Evolutionary conservation across 192 early-diverging fungal genomes (phyloP).

Genomic region (Mortierella claussenii): DNA sequence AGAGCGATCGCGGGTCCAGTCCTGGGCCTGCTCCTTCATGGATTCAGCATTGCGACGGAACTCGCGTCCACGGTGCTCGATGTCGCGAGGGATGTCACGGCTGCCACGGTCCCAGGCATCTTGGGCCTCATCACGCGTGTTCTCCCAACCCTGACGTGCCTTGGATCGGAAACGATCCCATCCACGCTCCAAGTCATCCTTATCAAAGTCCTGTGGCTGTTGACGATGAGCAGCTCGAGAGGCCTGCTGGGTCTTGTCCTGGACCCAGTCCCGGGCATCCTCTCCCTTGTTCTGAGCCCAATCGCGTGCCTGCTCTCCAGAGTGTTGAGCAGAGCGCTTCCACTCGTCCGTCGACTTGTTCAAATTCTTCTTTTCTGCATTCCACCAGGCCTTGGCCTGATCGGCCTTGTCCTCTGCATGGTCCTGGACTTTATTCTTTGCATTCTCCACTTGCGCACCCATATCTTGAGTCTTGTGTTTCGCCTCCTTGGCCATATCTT

Average conservation of each 20-base stretch:
- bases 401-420: conserved; percentile 6
- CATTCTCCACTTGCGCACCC: neutral
- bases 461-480: conserved; percentile 5
- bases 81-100: neutral
- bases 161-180: conserved; percentile 23
- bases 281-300: conserved; percentile 1
- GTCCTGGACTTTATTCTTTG: conserved; percentile 21
- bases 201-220: neutral
- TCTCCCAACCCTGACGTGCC: conserved; percentile 28
- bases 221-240: neutral
- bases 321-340: conserved; percentile 3
- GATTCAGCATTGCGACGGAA: conserved; percentile 4
- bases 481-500: neutral
- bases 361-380: conserved; percentile 6
- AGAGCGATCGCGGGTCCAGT: conserved; percentile 15
- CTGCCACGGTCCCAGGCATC: conserved; percentile 7
- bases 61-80: conserved; percentile 3
- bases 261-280: conserved; percentile 2
- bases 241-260: neutral
- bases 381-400: conserved; percentile 25
- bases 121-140: conserved; percentile 16
- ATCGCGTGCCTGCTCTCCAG: conserved; percentile 23
- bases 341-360: conserved; percentile 18
- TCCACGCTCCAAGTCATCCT: conserved; percentile 32
- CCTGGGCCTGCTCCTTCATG: conserved; percentile 7